Base-by-base conservation (phyloP, 495 filamentous ascomycete genomes). In the Aspergillus biplanus region DNA sequence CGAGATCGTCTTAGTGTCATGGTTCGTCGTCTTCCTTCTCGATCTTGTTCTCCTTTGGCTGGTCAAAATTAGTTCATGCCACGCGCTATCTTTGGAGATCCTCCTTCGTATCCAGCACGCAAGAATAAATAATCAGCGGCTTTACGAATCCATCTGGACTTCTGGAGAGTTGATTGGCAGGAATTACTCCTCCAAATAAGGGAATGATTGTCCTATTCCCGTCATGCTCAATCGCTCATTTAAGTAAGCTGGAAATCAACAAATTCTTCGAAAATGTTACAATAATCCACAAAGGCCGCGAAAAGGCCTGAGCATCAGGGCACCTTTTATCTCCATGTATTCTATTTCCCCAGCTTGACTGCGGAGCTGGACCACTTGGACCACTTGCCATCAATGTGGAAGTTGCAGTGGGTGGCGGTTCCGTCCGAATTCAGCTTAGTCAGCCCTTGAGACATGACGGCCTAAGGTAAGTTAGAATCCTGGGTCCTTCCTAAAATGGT, bases 401-500 rank as follows among this genome's bases (percentile, higher is more conserved):
- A 27, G 21, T 27, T 27, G 21, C 39, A 5, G 39, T n/a, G 21
- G 15, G 47, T 7, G 47, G 47, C 47, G 47, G 16, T 31, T 50
- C 47, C 3, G 39, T 44, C n/a, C 21, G 33, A 15, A 34, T 54
- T 54, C 16, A 3, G 13, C 32, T 34, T 54, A 33, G 52, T 54
- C 31, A 37, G 11, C 35, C n/a, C 7, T 27, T 44, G 16, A 31
- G 35, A 46, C 9, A 32, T 21, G n/a, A 18, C 18, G 18, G 53
- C 8, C 44, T 33, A 12, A 42, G 53, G 46, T 18, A 18, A 47
- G 33, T 27, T 27, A 27, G 21, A 27, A 50, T 35, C 61, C 61
- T 56, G 61, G 52, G 61, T 63, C 53, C 33, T 63, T 56, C 53
- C 60, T 31, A 39, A 39, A 44, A 48, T 9, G 32, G 52, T 16